Percentiles rank a stretch among this genome's conserved stretches.
Conservation (phyloP, 1,139 yeast genomes). For the Debaryomyces psychrophilus region DNA sequence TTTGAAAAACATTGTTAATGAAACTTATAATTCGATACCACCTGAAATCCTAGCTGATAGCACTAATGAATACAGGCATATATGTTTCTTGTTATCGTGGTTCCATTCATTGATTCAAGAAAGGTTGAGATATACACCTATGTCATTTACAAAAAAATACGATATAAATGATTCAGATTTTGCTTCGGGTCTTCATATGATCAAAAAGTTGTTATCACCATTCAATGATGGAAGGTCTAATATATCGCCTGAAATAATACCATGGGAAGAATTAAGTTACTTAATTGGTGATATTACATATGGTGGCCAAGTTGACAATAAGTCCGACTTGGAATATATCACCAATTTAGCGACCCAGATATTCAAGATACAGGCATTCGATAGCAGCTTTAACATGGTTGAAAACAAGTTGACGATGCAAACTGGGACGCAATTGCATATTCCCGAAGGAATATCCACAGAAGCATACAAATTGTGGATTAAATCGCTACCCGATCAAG, state of each 20-base stretch:
- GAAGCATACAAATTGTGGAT: constrained; percentile 57
- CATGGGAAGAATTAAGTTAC: constrained; percentile 59
- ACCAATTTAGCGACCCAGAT: constrained; percentile 26
- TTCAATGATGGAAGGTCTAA: constrained; percentile 34
- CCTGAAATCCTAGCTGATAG: constrained; percentile 20
- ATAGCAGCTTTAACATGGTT: constrained; percentile 35
- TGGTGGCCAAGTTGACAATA: constrained; percentile 70
- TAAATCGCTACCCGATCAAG: constrained; percentile 53
- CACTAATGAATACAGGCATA: constrained; percentile 51
- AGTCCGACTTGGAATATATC: constrained; percentile 44
- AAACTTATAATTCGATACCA: constrained; percentile 38
- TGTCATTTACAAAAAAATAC: constrained; percentile 62
- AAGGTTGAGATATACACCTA: constrained; percentile 59
- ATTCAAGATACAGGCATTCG: constrained; percentile 33
- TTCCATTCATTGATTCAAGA: constrained; percentile 66
- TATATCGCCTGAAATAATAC: constrained; percentile 51
- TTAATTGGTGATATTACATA: constrained; percentile 61
- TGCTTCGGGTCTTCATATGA: constrained; percentile 48
- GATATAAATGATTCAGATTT: constrained; percentile 81
- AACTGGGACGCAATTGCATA: constrained; percentile 22
- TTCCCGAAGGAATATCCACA: constrained; percentile 52
- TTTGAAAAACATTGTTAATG: constrained; percentile 52
- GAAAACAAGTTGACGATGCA: constrained; percentile 25
- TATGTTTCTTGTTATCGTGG: constrained; percentile 67
- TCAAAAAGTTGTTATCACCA: constrained; percentile 43